A percentile compares a stretch with the other conserved stretches of the same genome.
Evolutionary conservation across 192 early-diverging fungal genomes (phyloP).

Genomic region (Coemansia sp.): DNA sequence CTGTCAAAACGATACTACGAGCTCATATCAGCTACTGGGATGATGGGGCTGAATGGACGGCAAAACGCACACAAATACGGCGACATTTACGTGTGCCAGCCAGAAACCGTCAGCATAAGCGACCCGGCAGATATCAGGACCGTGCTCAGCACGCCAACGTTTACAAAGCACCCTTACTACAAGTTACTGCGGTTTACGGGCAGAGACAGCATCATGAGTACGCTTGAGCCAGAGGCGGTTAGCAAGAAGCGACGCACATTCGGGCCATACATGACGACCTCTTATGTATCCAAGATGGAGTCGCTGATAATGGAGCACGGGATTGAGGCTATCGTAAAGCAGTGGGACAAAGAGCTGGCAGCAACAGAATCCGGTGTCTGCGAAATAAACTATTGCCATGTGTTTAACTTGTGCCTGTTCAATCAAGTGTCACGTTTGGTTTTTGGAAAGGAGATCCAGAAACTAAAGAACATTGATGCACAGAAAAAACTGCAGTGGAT

Average conservation of each 20-base stretch:
- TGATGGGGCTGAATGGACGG: conserved; percentile 9
- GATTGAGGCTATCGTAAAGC: background rate
- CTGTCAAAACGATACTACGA: conserved; percentile 10
- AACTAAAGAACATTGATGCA: background rate
- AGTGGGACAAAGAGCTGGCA: conserved; percentile 10
- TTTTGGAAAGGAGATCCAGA: conserved; percentile 26
- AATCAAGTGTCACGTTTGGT: conserved; percentile 23
- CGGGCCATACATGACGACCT: conserved; percentile 21
- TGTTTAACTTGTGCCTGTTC: conserved; percentile 28
- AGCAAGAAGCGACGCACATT: conserved; percentile 25
- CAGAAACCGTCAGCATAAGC: conserved; percentile 17
- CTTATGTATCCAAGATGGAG: conserved; percentile 26
- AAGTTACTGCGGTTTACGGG: conserved; percentile 17
- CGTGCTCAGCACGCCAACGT: conserved; percentile 19
- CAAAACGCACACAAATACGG: conserved; percentile 3
- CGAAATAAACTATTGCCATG: conserved; percentile 18
- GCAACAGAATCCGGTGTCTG: background rate
- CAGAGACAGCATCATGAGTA: conserved; percentile 16
- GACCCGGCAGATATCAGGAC: conserved; percentile 24
- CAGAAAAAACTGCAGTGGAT: conserved; percentile 22
- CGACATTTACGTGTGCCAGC: conserved; percentile 27
- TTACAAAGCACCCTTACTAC: conserved; percentile 30
- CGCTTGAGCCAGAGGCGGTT: background rate
- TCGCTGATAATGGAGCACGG: conserved; percentile 24
- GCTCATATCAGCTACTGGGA: background rate